Percentiles rank a stretch among this genome's conserved stretches.
Conservation (phyloP, 805 yeast genomes). For the Zygosaccharomyces siamensis region DNA sequence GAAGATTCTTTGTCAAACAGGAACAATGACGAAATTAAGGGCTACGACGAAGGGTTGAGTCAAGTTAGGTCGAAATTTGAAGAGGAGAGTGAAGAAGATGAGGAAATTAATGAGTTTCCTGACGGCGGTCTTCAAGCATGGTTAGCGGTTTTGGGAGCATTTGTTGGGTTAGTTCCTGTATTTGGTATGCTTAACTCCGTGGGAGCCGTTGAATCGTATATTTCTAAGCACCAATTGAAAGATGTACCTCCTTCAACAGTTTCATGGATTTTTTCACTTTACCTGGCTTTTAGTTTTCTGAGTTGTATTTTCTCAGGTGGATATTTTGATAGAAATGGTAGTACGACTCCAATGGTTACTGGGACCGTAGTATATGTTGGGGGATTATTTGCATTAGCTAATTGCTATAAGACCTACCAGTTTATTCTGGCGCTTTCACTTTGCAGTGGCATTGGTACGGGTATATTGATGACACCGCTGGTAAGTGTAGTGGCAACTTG, state of each 20-base stretch:
- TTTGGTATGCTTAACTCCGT: constrained; percentile 58
- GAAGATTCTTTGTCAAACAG: constrained; percentile 10
- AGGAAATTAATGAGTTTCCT: constrained; percentile 34
- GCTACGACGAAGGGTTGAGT: neutral
- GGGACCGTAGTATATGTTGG: constrained; percentile 45
- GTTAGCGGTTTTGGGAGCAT: constrained; percentile 54
- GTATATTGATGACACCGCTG: constrained; percentile 56
- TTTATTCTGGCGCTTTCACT: constrained; percentile 58
- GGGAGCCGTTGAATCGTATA: constrained; percentile 64
- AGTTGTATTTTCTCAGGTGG: constrained; percentile 54
- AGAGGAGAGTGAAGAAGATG: constrained; percentile 11
- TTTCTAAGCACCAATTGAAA: constrained; percentile 49
- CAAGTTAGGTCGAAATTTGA: neutral
- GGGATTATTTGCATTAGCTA: constrained; percentile 57
- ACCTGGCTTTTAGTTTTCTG: constrained; percentile 47
- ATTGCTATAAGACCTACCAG: constrained; percentile 50
- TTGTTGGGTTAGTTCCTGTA: constrained; percentile 52
- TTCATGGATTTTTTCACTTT: constrained; percentile 67
- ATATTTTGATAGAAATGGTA: constrained; percentile 59
- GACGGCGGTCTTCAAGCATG: constrained; percentile 60
- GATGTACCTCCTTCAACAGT: constrained; percentile 45
- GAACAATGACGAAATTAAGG: constrained; percentile 7
- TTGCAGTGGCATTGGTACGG: constrained; percentile 54
- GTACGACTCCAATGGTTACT: constrained; percentile 39
- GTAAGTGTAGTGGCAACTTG: constrained; percentile 62